phyloP scores from a whole-genome alignment of 345 rosid genomes.

The Lepidium sativum region DNA sequence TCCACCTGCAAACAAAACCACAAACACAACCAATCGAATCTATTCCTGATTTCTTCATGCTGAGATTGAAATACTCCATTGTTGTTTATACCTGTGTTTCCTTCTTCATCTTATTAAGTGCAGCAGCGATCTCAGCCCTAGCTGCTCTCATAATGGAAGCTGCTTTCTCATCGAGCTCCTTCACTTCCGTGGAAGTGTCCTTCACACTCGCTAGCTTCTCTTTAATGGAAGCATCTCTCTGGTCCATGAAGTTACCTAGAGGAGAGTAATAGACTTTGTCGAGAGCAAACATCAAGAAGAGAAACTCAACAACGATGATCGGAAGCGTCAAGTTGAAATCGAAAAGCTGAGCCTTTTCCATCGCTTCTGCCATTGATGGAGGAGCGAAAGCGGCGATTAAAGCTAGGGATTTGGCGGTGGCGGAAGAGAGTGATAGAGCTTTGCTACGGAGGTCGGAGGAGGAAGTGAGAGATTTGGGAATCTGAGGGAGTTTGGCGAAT shows the following conservation, averaged over 20 bases:
- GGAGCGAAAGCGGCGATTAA: slow-evolving; percentile 55
- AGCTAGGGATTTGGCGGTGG: slow-evolving; percentile 54
- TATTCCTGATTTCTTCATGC: not conserved
- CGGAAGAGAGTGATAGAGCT: slow-evolving; percentile 28
- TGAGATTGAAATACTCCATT: not conserved
- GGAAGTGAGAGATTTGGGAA: slow-evolving; percentile 24
- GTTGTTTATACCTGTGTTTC: slow-evolving; percentile 40
- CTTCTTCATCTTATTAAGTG: slow-evolving; percentile 81
- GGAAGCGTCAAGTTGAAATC: slow-evolving; percentile 93
- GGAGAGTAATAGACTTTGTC: slow-evolving; percentile 83
- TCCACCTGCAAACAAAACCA: slow-evolving; percentile 33
- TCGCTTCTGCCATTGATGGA: slow-evolving; percentile 69
- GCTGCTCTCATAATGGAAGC: slow-evolving; percentile 78
- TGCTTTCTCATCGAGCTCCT: slow-evolving; percentile 78
- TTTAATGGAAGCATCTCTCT: slow-evolving; percentile 59
- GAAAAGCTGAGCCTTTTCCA: slow-evolving; percentile 85
- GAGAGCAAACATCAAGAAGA: slow-evolving; percentile 73
- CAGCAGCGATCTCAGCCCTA: slow-evolving; percentile 85
- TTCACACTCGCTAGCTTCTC: slow-evolving; percentile 76
- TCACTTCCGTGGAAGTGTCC: slow-evolving; percentile 75
- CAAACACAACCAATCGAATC: not conserved
- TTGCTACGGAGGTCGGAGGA: slow-evolving; percentile 28
- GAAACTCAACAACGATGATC: slow-evolving; percentile 70
- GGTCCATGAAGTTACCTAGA: slow-evolving; percentile 85
- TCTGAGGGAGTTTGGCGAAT: slow-evolving; percentile 24